Base-by-base conservation (phyloP, 805 yeast genomes). In the Candida vartiovaarae region DNA sequence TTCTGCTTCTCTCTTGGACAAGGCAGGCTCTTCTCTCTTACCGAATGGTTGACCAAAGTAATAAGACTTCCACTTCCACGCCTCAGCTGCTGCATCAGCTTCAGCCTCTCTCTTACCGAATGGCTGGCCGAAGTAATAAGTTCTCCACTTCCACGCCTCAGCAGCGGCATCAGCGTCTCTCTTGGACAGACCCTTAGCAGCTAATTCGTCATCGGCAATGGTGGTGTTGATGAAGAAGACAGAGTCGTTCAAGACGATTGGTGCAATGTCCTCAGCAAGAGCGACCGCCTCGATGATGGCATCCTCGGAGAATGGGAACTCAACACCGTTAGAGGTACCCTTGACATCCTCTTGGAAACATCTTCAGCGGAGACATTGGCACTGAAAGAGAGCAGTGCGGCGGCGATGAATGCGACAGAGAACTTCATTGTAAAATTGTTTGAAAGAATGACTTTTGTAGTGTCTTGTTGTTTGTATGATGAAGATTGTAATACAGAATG, bases 191-290 rank as follows among this genome's bases (percentile, higher is more conserved):
- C 38, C 50, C 3, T 26, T n/a, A 42, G 50, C 45, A 10, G 37
- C 48, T 38, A 42, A 33, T 36, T 53, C 57, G 23, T 41, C 43
- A 7, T 44, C 41, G 26, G 54, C 52, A 26, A 55, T 46, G 32
- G 61, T 57, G 28, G 57, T 47, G 50, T 55, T 57, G 37, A 57
- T 46, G 42, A 57, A 57, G 48, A 36, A 53, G 32, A 57, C 59
- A 35, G 59, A 43, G 38, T 55, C 57, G 27, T 49, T 44, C 35
- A 48, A 40, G 30, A 55, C 47, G 27, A 57, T 50, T 44, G 60
- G 59, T 15, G 47, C 52, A 34, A 57, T 45, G 42, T 48, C 54
- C 11, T 45, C 54, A 36, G 46, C 50, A 38, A 53, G 52, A 34
- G 48, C 46, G 37, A 49, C 47, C 23, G 55, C 59, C 42, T 55